Base-by-base conservation (phyloP, 2,329 filamentous ascomycete genomes). In the Colletotrichum sp. region DNA sequence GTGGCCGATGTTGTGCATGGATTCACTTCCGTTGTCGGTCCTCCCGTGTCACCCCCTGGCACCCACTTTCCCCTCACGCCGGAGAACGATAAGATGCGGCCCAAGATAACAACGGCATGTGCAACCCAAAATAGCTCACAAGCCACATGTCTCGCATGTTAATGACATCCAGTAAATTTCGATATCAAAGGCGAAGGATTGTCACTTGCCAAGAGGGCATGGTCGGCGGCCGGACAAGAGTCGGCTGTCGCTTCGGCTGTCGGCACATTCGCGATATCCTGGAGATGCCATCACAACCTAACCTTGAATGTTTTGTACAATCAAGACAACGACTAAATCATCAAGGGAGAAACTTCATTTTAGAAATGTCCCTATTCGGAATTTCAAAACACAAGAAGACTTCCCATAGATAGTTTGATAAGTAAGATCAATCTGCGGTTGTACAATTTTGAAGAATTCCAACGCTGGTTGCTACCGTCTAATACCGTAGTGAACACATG, bases 11-110 rank as follows among this genome's bases (percentile, higher is more conserved):
- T 22, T n/a, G 22, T 9, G 27, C 22, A 13, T 64, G 57, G 32
- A 11, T 71, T 67, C n/a, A 19, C 34, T 55, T 71, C 59, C 72
- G 59, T 74, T 66, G 44, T 57, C 67, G 59, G 67, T 36, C 48
- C 52, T 27, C 25, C 27, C 25, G 15, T 4, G 8, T 32, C 19
- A 16, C 59, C 36, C 65, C 71, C 25, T 16, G 6, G 57, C 48
- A 32, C 61, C 72, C 72, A 75, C 68, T 75, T 75, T 66, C 72
- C 72, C 68, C 72, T 75, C 72, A 57, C 27, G 7, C 22, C 52
- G 15, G 16, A 32, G 39, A 57, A 19, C 34, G 72, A 72, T 75
- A 68, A 39, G 68, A 63, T 61, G 7, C 36, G 13, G n/a, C 32
- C 59, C 57, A 57, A 72, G 72, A 75, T 67, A 72, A 48, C 61